Base-by-base conservation (phyloP, 106 monocot genomes). In the Alisma plantagoaquatica region DNA sequence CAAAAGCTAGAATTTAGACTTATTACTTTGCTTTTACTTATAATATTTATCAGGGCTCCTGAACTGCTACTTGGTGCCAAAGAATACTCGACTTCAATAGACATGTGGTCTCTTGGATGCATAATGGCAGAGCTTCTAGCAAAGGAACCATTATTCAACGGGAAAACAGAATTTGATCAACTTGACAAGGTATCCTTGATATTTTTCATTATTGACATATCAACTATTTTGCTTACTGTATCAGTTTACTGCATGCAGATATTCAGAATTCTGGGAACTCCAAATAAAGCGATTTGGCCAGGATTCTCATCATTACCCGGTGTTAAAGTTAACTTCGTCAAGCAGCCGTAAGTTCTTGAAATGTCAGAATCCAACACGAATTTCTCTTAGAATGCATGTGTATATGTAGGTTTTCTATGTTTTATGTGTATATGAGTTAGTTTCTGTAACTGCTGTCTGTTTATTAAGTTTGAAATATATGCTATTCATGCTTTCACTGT, bases 21-120 rank as follows among this genome's bases (percentile, higher is more conserved):
- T n/a, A n/a, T n/a, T n/a, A n/a, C n/a, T n/a, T n/a, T n/a, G n/a
- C n/a, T n/a, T n/a, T n/a, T n/a, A n/a, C n/a, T 69, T 35, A 35
- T 52, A 17, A 16, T 33, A 61, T 73, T 20, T 56, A 9, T 35
- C 44, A 92, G 92, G 73, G 72, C 92, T 23, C 92, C 92, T 21
- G 92, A 92, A 52, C 82, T 92, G 53, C 70, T 92, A 14, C 65
- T 92, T 48, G 92, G 85, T 42, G 67, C 69, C 30, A 92, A 82
- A 48, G 78, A 92, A 51, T 92, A 92, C 63, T 86, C 92, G 23
- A 92, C 78, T 76, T 81, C 92, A 25, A 71, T 86, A 58, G 92
- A 92, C 58, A 82, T 86, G 86, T 92, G 92, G 92, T 86, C 92
- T 1, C 43, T 92, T 15, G 92, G 92, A 1, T 92, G 92, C 54